Evolutionary conservation across 441 rosid species (phyloP), one percentile per base, ranked within the genome.

Genomic region (Dalechampia spathulata): DNA sequence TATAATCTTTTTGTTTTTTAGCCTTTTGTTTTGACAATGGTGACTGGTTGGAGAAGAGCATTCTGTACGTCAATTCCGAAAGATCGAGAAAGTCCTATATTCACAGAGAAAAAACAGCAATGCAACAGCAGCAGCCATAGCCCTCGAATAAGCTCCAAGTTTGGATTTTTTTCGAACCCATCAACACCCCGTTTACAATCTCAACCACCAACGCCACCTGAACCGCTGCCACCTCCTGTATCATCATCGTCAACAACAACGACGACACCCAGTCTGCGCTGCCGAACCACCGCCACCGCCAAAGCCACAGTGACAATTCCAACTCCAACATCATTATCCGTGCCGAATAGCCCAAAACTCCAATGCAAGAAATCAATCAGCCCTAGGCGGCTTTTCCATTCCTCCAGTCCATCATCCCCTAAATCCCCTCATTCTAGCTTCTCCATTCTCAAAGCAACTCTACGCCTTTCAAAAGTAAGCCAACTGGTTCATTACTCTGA

Each of bases 111-210:
- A 49, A 69, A 68, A 0, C 52, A 60, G 17, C 67, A 60, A 5
- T 43, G 52, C 14, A 66, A 55, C 21, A 19, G 20, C 54, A 57
- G 14, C 15, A 27, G 73, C 63, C 23, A 74, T 39, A 83, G 74
- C 32, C 81, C 85, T 4, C 76, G 78, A 58, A 71, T 81, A 30
- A 62, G 73, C 36, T 82, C 87, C 17, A 84, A 71, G 65, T 79
- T 90, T 39, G 90, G 86, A 0, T 84, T 90, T 57, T 84, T 90
- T 68, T 84, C 90, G 2, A 81, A 84, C 63, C 88, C 92, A 52
- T 80, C 97, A 12, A 83, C 97, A 14, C 93, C 97, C 2, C 76
- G 79, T 21, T 66, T 72, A 4, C 81, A 73, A 53, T 58, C 90
- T 47, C 83, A 77, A 51, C 75, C 77, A 53, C 75, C 77, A 1